Conservation (phyloP, 2,329 filamentous ascomycete species). For the Paraconiothyrium sp. region DNA sequence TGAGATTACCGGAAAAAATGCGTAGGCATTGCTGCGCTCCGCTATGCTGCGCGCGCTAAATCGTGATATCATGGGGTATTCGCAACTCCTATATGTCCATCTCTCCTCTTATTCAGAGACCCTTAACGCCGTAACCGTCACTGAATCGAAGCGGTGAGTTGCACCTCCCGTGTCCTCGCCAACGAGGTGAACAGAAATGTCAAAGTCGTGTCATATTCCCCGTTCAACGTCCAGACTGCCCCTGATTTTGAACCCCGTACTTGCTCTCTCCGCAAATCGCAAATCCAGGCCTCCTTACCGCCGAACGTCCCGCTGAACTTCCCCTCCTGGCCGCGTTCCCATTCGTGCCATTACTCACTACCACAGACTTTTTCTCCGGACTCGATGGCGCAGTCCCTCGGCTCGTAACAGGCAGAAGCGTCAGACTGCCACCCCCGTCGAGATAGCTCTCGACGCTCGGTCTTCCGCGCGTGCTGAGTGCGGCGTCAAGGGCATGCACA, state of each 20-base stretch:
- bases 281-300: slow-evolving; percentile 26
- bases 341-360: slow-evolving; percentile 16
- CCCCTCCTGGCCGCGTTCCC: slow-evolving; percentile 13
- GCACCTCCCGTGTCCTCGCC: too few relatives aligned
- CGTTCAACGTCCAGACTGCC: slow-evolving; percentile 26
- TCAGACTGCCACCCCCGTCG: slow-evolving; percentile 24
- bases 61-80: too few relatives aligned
- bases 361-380: slow-evolving; percentile 23
- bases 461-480: slow-evolving; percentile 33
- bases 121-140: too few relatives aligned
- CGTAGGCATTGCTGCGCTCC: too few relatives aligned
- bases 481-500: slow-evolving; percentile 38
- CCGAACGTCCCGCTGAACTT: slow-evolving; percentile 7
- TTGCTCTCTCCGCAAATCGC: slow-evolving; percentile 38
- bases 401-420: slow-evolving; percentile 43
- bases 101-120: too few relatives aligned
- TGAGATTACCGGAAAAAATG: too few relatives aligned
- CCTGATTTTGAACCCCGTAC: slow-evolving; percentile 47
- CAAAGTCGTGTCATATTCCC: too few relatives aligned
- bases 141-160: too few relatives aligned
- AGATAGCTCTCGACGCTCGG: slow-evolving; percentile 43
- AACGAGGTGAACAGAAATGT: too few relatives aligned
- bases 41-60: too few relatives aligned
- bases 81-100: too few relatives aligned
- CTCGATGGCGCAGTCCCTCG: slow-evolving; percentile 36